Evolutionary conservation across 352 stramenopile species (phyloP), one percentile per base, ranked within the genome.

Genomic region (Pythium sukuiense): DNA sequence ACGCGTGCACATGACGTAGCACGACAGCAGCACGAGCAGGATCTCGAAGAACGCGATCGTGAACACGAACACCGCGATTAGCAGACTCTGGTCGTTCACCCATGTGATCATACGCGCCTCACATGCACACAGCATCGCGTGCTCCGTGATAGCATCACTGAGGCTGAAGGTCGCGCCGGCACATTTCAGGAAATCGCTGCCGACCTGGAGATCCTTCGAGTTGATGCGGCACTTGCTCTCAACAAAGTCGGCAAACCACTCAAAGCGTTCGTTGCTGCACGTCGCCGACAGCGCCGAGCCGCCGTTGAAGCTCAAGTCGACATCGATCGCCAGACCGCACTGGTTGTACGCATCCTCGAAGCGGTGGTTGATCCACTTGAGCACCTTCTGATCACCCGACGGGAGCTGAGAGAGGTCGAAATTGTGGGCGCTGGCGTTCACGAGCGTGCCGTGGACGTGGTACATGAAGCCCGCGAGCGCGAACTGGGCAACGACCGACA

Each of bases 21-120:
- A 94, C 67, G 83, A 92, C 33, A 94, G 73, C 54, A 76, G 62
- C 60, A 94, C 86, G 14, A 94, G 71, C 69, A 83, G 79, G 46
- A 92, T 88, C 73, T 94, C 86, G 43, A 94, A 84, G 61, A 84
- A 77, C 55, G 88, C 86, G 56, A 94, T 89, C 46, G 82, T 83
- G 61, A 87, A 87, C 30, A 94, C 82, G 61, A 92, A 89, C 14
- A 92, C 83, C 0, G 82, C 79, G 43, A 93, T 85, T 32, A 92
- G 72, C 53, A 89, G 59, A 20, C 81, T 90, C 68, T 94, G 83
- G 70, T 92, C 79, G 70, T 94, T 85, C 20, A 91, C 80, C 83
- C 83, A 94, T 41, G 67, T 77, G 65, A 94, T 82, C 74, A 94
- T 85, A 35, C 81, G 80, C 65, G 81, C 81, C 70, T 94, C 86